These are phyloP conservation scores for Fusarium buharicum DNA, from an alignment of 2,329 filamentous ascomycete genomes.

Conservation along the genomic window DNA sequence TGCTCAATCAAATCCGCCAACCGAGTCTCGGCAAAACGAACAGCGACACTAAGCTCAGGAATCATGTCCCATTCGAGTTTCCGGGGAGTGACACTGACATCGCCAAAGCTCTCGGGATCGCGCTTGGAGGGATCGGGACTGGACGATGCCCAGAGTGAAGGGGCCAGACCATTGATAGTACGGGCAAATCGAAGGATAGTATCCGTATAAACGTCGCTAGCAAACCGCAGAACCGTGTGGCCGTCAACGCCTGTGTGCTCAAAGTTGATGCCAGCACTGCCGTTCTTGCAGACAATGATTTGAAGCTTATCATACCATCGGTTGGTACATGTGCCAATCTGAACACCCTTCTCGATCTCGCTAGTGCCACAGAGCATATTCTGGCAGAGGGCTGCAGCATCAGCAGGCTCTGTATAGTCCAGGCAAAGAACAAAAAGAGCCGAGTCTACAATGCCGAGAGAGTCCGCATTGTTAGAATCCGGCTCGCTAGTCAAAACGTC, in stretches of 20 bases:
- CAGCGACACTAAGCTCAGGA: constrained; percentile 87
- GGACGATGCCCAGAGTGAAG: constrained; percentile 87
- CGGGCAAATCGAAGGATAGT: constrained; percentile 95
- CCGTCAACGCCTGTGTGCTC: constrained; percentile 98
- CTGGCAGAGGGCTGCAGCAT: constrained; percentile 86
- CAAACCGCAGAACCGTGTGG: constrained; percentile 95
- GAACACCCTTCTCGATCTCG: constrained; percentile 89
- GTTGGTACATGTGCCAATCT: constrained; percentile 97
- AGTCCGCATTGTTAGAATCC: constrained; percentile 94
- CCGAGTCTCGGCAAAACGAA: constrained; percentile 94
- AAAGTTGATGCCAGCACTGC: constrained; percentile 98
- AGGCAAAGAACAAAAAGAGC: constrained; percentile 92
- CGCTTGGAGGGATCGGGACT: constrained; percentile 94
- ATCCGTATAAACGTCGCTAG: constrained; percentile 96
- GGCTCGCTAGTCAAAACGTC: constrained; percentile 88
- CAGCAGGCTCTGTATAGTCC: constrained; percentile 88
- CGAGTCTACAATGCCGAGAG: constrained; percentile 93
- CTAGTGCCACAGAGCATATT: constrained; percentile 99
- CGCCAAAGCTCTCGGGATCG: constrained; percentile 89
- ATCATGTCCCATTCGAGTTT: constrained; percentile 98
- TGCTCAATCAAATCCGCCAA: constrained; percentile 95
- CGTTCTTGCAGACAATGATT: constrained; percentile 99
- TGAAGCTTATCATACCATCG: constrained; percentile 99
- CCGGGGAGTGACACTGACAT: constrained; percentile 92
- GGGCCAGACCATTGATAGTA: constrained; percentile 93